Percentiles rank a stretch among this genome's conserved stretches.
Evolutionary conservation across 306 rosid genomes (phyloP).

Genomic region (Corylus americana): DNA sequence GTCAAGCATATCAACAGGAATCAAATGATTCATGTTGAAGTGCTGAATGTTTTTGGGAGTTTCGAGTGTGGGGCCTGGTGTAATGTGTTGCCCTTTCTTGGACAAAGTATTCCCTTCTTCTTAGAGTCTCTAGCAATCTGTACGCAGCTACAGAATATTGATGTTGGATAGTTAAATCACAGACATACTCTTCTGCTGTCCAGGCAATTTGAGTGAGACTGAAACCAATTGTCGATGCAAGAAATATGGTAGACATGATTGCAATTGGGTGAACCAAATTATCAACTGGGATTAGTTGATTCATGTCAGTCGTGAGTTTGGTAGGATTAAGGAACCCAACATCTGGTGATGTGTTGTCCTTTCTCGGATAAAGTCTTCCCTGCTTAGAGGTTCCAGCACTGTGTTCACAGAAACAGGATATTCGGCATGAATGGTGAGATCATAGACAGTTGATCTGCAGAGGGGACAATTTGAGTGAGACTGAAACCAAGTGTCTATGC

Average conservation of each 20-base stretch:
- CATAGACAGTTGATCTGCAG: slow-evolving; percentile 45
- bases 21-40: not conserved
- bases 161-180: not conserved
- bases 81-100: slow-evolving; percentile 25
- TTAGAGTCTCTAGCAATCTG: slow-evolving; percentile 1
- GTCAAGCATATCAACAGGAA: too few species aligned
- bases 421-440: not conserved
- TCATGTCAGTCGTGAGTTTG: slow-evolving; percentile 5
- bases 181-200: slow-evolving; percentile 30
- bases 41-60: not conserved
- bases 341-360: slow-evolving; percentile 29
- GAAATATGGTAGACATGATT: too few species aligned
- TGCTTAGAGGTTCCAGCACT: slow-evolving; percentile 7
- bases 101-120: slow-evolving; percentile 18
- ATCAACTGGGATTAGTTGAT: not conserved
- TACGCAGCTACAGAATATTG: slow-evolving; percentile 10
- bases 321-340: slow-evolving; percentile 7
- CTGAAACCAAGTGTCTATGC: slow-evolving; percentile 56
- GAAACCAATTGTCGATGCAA: too few species aligned
- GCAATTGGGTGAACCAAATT: not conserved
- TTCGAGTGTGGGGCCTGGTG: slow-evolving; percentile 17
- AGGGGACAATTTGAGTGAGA: slow-evolving; percentile 55
- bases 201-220: too few species aligned
- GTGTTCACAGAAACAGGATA: slow-evolving; percentile 6
- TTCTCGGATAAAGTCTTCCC: slow-evolving; percentile 28